Evolutionary conservation across 352 stramenopile genomes (phyloP), one percentile per base, ranked within the genome.

Genomic region (Phytophthora pinifolia): DNA sequence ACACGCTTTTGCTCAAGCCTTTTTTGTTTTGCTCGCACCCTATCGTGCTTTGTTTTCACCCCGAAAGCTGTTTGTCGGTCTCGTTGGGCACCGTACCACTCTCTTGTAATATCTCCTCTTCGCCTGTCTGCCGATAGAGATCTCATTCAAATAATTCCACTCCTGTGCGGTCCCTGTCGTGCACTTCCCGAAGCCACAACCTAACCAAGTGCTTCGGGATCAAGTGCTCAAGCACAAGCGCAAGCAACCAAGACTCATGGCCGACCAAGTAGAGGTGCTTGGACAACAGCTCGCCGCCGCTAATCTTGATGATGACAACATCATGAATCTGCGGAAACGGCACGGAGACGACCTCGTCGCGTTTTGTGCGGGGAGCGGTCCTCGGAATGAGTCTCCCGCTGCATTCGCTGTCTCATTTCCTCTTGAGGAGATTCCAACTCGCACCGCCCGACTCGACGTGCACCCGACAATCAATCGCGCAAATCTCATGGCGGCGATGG

Each of bases 401-500:
- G 29, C 38, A 20, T 57, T 37, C 22, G 38, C 38, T 10, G 38
- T 49, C 6, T 49, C n/a, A n/a, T 57, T 57, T 25, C 49, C 49
- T 15, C 38, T 49, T 20, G 38, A 49, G 43, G 14, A 14, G 8
- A 8, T 2, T 2, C 6, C 4, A 7, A 4, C 6, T 6, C 14
- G 4, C 3, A 22, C 9, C 10, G 9, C n/a, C 7, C 36, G 0
- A 22, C 30, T 57, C 4, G 10, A 8, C 7, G 20, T 13, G 1
- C 4, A 27, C 2, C 30, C 15, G 3, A 57, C 30, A 2, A 57
- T 45, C 38, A 37, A 44, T 36, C 49, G n/a, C 10, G 37, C 49
- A 10, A 38, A 57, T 12, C 48, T 38, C 14, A 12, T 43, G 9
- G 49, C 49, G 3, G 49, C 49, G 14, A 6, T 31, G 29, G 38